Conservation (phyloP, 768 basidiomycete species). For the Pisolithus sp. region DNA sequence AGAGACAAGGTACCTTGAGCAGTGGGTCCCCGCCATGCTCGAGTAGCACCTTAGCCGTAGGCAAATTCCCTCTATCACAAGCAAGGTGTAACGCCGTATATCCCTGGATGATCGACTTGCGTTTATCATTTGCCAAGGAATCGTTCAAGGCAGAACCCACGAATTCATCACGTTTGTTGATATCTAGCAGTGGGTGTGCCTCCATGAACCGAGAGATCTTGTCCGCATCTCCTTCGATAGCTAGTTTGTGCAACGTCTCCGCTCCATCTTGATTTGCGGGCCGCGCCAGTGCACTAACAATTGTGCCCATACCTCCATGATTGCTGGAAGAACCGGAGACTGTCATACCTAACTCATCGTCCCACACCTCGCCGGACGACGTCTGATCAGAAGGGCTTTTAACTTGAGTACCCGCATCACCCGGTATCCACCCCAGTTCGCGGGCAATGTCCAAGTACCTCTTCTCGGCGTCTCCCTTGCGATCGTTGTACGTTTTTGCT, state of each 20-base stretch:
- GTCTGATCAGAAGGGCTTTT: constrained; percentile 9
- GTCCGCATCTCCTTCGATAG: constrained; percentile 48
- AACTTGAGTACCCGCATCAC: constrained; percentile 9
- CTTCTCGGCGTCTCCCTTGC: constrained; percentile 44
- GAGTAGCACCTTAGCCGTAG: constrained; percentile 53
- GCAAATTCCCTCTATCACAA: constrained; percentile 67
- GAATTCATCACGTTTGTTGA: constrained; percentile 66
- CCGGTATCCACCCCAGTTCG: constrained; percentile 61
- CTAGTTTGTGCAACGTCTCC: constrained; percentile 54
- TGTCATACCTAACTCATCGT: constrained; percentile 31
- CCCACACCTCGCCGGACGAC: constrained; percentile 39
- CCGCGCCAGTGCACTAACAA: constrained; percentile 54
- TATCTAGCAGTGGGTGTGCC: constrained; percentile 34
- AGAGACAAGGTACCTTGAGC: constrained; percentile 46
- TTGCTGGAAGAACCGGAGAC: constrained; percentile 19
- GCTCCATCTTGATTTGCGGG: constrained; percentile 34
- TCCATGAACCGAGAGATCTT: constrained; percentile 41
- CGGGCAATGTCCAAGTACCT: constrained; percentile 66
- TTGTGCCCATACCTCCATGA: constrained; percentile 43
- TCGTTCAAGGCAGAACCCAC: constrained; percentile 41
- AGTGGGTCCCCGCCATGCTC: constrained; percentile 55
- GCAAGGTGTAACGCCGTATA: constrained; percentile 87
- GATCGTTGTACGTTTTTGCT: constrained; percentile 42
- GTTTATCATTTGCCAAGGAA: not conserved
- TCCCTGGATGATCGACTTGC: constrained; percentile 44